phyloP scores from a whole-genome alignment of 176 grass and related monocot genomes.

The Lolium rigidum region DNA sequence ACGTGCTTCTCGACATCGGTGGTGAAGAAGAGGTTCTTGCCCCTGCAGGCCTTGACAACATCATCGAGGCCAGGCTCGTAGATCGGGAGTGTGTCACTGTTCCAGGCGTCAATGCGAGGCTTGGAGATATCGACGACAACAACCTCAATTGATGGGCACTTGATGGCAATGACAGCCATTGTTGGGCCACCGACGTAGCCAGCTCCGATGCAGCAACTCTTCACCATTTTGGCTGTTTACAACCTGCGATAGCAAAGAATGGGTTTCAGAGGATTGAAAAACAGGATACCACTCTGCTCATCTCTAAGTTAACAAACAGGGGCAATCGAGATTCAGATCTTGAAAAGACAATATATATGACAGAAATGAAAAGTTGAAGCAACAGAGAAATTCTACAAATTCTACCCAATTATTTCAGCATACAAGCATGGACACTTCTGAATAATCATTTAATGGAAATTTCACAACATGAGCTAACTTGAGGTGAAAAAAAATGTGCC shows the following conservation, averaged over 20 bases:
- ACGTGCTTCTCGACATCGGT: slow-evolving; percentile 83
- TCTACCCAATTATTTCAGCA: too few species aligned
- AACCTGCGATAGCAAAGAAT: slow-evolving; percentile 24
- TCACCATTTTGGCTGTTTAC: slow-evolving; percentile 73
- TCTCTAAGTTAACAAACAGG: background rate
- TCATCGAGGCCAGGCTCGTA: slow-evolving; percentile 89
- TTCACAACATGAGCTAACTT: slow-evolving; percentile 15
- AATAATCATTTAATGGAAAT: background rate
- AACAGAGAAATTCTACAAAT: too few species aligned
- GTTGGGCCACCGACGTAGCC: slow-evolving; percentile 91
- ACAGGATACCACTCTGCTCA: background rate
- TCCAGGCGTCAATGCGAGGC: slow-evolving; percentile 83
- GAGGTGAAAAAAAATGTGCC: background rate
- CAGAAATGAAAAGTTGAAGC: too few species aligned
- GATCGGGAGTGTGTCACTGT: slow-evolving; percentile 84
- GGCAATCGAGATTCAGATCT: slow-evolving; percentile 34
- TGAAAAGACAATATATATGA: too few species aligned
- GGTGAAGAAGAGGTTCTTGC: slow-evolving; percentile 91
- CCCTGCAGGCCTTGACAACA: slow-evolving; percentile 81
- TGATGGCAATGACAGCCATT: slow-evolving; percentile 90
- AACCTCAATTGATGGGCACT: slow-evolving; percentile 80
- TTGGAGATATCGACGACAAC: slow-evolving; percentile 75
- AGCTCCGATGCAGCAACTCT: slow-evolving; percentile 95
- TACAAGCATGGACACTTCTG: too few species aligned
- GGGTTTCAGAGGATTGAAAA: background rate